Evolutionary conservation across 331 rosid species (phyloP).

Genomic region (Malus hybrid): DNA sequence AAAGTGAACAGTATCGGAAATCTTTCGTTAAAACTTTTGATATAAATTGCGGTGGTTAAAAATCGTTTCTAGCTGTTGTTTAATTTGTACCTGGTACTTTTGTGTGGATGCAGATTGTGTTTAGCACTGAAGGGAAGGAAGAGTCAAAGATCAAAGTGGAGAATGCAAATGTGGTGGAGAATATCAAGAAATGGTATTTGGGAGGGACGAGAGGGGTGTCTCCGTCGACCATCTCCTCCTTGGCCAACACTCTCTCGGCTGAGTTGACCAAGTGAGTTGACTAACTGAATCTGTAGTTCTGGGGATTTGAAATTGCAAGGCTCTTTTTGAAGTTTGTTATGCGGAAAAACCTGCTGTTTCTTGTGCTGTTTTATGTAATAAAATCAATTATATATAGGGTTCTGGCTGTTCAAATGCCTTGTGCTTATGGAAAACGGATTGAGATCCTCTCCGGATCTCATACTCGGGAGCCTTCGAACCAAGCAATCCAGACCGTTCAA

Average conservation of each 20-base stretch:
- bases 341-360: not conserved
- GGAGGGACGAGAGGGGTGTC: constrained; percentile 74
- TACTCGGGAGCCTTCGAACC: too few relatives aligned
- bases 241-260: constrained; percentile 48
- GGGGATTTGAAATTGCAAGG: not conserved
- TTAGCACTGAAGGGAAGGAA: constrained; percentile 71
- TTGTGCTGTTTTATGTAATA: not conserved
- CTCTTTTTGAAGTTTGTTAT: not conserved
- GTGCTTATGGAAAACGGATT: not conserved
- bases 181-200: constrained; percentile 80
- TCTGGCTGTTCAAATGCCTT: not conserved
- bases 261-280: constrained; percentile 35
- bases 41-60: too few relatives aligned
- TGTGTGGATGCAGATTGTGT: constrained; percentile 35
- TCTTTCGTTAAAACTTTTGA: too few relatives aligned
- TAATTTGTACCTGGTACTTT: not conserved
- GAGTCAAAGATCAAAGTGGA: constrained; percentile 51
- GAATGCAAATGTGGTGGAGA: constrained; percentile 78
- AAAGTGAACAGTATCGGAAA: too few relatives aligned
- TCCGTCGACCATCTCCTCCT: constrained; percentile 57
- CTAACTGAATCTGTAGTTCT: not conserved
- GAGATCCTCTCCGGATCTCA: too few relatives aligned
- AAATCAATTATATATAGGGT: not conserved
- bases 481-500: too few relatives aligned
- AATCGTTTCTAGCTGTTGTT: not conserved